Conservation (phyloP, 345 rosid species). For the Excoecaria agallocha region DNA sequence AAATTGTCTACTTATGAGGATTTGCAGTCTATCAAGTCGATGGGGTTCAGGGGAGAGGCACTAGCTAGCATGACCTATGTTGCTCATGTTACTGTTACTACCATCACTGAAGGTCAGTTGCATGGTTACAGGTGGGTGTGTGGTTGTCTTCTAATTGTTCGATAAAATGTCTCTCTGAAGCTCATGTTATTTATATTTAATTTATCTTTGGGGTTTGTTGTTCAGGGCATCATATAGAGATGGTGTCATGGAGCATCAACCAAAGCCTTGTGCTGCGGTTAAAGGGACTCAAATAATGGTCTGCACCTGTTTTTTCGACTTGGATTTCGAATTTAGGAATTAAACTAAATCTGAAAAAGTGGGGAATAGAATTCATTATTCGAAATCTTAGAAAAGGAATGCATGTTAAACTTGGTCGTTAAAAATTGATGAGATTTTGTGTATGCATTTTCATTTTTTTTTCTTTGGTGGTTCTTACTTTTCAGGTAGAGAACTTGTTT, state of each 20-base stretch:
- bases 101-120: constrained; percentile 80
- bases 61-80: constrained; percentile 97
- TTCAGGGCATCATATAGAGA: constrained; percentile 84
- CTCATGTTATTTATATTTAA: background rate
- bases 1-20: constrained; percentile 81
- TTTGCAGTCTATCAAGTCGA: constrained; percentile 68
- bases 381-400: background rate
- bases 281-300: constrained; percentile 98
- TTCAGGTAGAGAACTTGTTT: constrained; percentile 87
- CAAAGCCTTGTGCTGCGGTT: constrained; percentile 97
- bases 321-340: background rate
- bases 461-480: background rate
- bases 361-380: background rate
- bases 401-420: background rate
- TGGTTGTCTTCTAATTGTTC: background rate
- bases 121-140: constrained; percentile 76
- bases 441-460: background rate
- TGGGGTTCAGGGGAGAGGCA: constrained; percentile 99
- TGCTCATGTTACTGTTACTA: constrained; percentile 85
- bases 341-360: background rate
- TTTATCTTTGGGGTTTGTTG: constrained; percentile 3
- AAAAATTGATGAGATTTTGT: background rate
- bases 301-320: constrained; percentile 4
- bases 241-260: constrained; percentile 84
- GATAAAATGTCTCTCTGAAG: constrained; percentile 6